phyloP scores from a whole-genome alignment of 257 asterid species.

The Leptodermis oblonga region DNA sequence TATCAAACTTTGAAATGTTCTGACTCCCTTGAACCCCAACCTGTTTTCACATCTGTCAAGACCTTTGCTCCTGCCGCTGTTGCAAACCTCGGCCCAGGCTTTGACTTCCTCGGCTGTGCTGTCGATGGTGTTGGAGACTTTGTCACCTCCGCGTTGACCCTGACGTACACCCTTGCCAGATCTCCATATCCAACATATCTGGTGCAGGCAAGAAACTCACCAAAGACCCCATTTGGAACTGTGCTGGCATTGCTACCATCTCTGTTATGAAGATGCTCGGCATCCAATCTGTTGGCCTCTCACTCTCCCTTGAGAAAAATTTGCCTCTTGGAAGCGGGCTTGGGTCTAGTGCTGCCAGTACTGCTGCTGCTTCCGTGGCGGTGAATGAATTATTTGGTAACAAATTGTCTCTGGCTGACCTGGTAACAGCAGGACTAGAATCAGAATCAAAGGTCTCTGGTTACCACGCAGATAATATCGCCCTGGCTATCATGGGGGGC shows the following conservation, averaged over 20 bases:
- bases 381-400: constrained; percentile 77
- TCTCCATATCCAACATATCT: constrained; percentile 60
- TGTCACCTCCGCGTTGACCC: constrained; percentile 63
- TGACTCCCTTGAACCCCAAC: constrained; percentile 46
- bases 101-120: constrained; percentile 87
- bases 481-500: constrained; percentile 76
- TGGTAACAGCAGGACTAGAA: constrained; percentile 73
- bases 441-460: constrained; percentile 90
- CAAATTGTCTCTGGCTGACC: constrained; percentile 36
- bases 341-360: constrained; percentile 94
- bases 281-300: constrained; percentile 65
- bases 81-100: constrained; percentile 88
- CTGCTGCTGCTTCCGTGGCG: constrained; percentile 87
- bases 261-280: constrained; percentile 74
- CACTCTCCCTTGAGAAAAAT: constrained; percentile 84
- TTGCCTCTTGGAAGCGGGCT: constrained; percentile 88
- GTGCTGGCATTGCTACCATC: constrained; percentile 84
- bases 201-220: constrained; percentile 67
- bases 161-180: constrained; percentile 53
- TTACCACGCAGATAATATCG: constrained; percentile 85
- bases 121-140: constrained; percentile 79
- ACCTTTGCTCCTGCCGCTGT: constrained; percentile 82
- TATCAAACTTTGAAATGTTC: background rate
- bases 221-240: constrained; percentile 69
- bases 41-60: constrained; percentile 61